Evolutionary conservation across 2,329 filamentous ascomycete species (phyloP), one percentile per base, ranked within the genome.

Genomic region (Phaeomoniella chlamydospora): DNA sequence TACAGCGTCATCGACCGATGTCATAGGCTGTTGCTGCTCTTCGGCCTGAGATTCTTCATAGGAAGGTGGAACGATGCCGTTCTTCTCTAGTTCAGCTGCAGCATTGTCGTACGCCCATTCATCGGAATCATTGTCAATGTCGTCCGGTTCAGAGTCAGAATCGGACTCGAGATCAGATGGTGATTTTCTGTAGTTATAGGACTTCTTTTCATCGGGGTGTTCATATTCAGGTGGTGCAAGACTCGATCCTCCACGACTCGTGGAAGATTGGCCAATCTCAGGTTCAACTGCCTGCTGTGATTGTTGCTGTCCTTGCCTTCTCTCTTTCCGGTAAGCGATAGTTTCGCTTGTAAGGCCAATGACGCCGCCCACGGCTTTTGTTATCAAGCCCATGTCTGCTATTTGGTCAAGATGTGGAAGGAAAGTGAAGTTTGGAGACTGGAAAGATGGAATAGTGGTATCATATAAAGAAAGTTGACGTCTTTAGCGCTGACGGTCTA

Each of bases 271-370:
- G n/a, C n/a, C 22, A n/a, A 26, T 26, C 22, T 9, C n/a, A n/a
- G 22, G 22, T 26, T 26, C 22, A 9, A n/a, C 9, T 6, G 22
- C n/a, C 22, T n/a, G 6, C 22, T 6, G 22, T 9, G 22, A 26
- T n/a, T 6, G 22, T n/a, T 26, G 22, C n/a, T 26, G 6, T 26
- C 6, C n/a, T n/a, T 26, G 38, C 22, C 44, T 46, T 22, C 36
- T 40, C 34, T 43, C 42, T 26, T 43, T 43, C 33, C 39, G 42
- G 34, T 44, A 37, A 30, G 43, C 41, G 22, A 38, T 29, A 18
- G 39, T 42, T 33, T 46, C 43, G 13, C 37, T 36, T 3, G 39
- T 42, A 9, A 42, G 31, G 10, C 43, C 42, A 16, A 46, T 41
- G 13, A 37, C 40, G 16, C 38, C 34, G 31, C 39, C 41, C 13